Conservation (phyloP, 176 grass and related monocot genomes). For the Oryza glumipatula region DNA sequence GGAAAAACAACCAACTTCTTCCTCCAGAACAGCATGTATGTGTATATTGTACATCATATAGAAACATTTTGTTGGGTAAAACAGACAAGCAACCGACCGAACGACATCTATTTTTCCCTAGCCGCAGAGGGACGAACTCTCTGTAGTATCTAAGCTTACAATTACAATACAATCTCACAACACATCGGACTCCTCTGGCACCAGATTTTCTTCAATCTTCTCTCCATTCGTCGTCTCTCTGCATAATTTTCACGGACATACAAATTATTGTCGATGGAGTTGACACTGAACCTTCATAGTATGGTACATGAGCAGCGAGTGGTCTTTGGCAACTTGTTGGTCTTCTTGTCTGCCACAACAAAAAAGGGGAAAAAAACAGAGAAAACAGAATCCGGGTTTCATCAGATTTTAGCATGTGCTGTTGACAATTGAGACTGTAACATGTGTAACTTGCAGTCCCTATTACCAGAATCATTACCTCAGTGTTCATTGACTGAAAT, state of each 20-base stretch:
- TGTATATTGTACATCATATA: conserved; percentile 59
- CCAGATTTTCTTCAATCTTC: conserved; percentile 19
- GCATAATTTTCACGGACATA: conserved; percentile 22
- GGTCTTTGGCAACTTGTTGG: conserved; percentile 66
- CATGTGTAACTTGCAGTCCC: background rate
- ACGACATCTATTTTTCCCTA: conserved; percentile 42
- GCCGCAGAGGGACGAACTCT: conserved; percentile 39
- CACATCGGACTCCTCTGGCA: conserved; percentile 24
- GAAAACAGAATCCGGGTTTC: background rate
- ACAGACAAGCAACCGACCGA: conserved; percentile 19
- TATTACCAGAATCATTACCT: conserved; percentile 15
- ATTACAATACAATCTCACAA: conserved; percentile 53
- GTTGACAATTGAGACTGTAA: background rate
- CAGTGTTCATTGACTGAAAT: background rate
- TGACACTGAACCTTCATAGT: conserved; percentile 36
- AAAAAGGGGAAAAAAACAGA: background rate
- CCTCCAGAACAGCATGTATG: conserved; percentile 15
- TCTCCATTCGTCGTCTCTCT: conserved; percentile 26
- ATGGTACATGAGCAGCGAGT: conserved; percentile 69
- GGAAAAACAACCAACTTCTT: conserved; percentile 36
- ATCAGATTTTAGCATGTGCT: conserved; percentile 10
- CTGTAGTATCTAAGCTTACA: conserved; percentile 62
- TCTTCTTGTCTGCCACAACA: conserved; percentile 67
- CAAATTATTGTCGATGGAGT: conserved; percentile 43
- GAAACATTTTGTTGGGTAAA: conserved; percentile 53